Evolutionary conservation across 805 yeast genomes (phyloP).

Genomic region (Yamadazyma ubonensis): DNA sequence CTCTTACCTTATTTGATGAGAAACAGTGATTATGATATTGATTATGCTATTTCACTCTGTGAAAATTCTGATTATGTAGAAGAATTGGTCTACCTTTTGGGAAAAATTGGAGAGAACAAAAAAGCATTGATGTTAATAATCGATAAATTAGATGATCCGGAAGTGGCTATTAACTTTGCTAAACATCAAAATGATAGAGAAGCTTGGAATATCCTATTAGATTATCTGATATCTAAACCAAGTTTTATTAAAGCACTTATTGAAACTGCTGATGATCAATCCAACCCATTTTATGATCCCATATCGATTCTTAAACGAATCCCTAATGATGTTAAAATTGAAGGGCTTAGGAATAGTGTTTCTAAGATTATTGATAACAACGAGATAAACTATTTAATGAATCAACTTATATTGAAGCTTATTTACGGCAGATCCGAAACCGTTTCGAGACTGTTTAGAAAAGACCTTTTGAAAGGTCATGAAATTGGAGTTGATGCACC

Average conservation of each 20-base stretch:
- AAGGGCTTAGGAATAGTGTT: slow-evolving; percentile 62
- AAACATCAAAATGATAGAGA: slow-evolving; percentile 64
- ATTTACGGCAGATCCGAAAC: slow-evolving; percentile 32
- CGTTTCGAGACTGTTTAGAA: slow-evolving; percentile 22
- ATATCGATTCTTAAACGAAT: slow-evolving; percentile 65
- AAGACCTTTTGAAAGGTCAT: slow-evolving; percentile 25
- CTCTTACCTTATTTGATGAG: slow-evolving; percentile 62
- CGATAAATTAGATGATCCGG: slow-evolving; percentile 74
- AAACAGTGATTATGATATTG: slow-evolving; percentile 63
- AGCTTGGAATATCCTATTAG: slow-evolving; percentile 76
- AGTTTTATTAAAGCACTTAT: slow-evolving; percentile 74
- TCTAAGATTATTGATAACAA: slow-evolving; percentile 62
- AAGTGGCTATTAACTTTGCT: slow-evolving; percentile 78
- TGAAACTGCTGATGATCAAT: slow-evolving; percentile 60
- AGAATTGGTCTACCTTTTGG: slow-evolving; percentile 79
- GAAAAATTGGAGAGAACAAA: slow-evolving; percentile 75
- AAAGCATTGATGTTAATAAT: slow-evolving; percentile 77
- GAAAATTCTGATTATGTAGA: slow-evolving; percentile 51
- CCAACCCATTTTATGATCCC: slow-evolving; percentile 51
- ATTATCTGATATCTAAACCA: slow-evolving; percentile 69
- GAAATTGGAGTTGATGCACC: slow-evolving; percentile 22
- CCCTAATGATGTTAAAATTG: slow-evolving; percentile 59
- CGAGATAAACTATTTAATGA: slow-evolving; percentile 51
- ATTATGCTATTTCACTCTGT: slow-evolving; percentile 66
- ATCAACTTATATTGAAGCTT: slow-evolving; percentile 48